Percentiles rank a stretch among this genome's conserved stretches.
Evolutionary conservation across 2,329 filamentous ascomycete species (phyloP).

Genomic region (Pseudogymnoascus sp.): DNA sequence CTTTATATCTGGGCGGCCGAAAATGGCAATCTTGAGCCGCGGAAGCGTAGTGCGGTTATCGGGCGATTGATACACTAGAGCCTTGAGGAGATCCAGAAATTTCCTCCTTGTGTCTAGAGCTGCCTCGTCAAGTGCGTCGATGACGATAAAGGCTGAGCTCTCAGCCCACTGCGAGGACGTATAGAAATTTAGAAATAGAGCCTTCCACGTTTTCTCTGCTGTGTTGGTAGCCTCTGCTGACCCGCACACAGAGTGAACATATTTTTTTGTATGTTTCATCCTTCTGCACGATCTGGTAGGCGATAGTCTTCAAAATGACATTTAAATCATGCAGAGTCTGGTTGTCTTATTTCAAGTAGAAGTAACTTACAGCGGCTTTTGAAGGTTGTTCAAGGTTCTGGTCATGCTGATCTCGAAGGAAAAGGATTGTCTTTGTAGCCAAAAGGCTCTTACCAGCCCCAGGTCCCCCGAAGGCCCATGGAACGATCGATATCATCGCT

Average conservation of each 20-base stretch:
- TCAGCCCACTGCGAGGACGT: background rate
- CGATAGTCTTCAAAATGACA: background rate
- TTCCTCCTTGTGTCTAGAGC: background rate
- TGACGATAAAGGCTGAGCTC: background rate
- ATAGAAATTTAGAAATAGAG: background rate
- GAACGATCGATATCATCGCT: background rate
- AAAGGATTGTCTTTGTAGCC: background rate
- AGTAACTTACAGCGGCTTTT: background rate
- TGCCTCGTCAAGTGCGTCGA: background rate
- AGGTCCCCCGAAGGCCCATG: background rate
- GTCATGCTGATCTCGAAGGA: background rate
- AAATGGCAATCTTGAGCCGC: background rate
- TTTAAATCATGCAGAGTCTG: background rate
- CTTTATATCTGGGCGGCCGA: background rate
- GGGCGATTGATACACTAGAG: background rate
- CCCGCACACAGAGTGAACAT: background rate
- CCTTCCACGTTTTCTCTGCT: background rate
- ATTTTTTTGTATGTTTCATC: background rate
- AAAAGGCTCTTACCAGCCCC: background rate
- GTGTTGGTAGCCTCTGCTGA: background rate
- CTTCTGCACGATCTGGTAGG: background rate
- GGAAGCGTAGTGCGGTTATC: background rate
- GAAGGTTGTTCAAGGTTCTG: background rate
- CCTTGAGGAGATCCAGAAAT: background rate
- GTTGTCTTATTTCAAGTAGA: background rate